Conservation (phyloP, 2,329 filamentous ascomycete species). For the Polytolypa hystricis region DNA sequence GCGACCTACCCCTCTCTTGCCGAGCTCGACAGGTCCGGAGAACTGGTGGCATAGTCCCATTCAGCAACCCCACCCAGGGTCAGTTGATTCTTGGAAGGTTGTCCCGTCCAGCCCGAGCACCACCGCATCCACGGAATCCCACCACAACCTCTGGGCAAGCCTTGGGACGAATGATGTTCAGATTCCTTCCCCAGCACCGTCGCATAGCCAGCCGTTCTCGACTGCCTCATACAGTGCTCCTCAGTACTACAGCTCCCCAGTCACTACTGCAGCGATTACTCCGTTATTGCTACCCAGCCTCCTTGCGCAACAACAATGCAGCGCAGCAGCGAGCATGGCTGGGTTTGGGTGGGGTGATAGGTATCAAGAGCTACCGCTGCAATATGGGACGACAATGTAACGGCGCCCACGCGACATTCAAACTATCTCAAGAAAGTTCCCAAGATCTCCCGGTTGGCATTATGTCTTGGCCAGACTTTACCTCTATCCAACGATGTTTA, state of each 20-base stretch:
- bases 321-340: constrained; percentile 62
- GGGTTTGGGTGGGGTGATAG: constrained; percentile 72
- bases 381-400: constrained; percentile 70
- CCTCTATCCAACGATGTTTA: constrained; percentile 13
- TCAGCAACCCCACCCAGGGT: constrained; percentile 53
- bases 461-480: too few relatives aligned
- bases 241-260: constrained; percentile 68
- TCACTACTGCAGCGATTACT: constrained; percentile 62
- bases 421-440: too few relatives aligned
- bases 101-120: constrained; percentile 77
- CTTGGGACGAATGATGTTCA: constrained; percentile 60
- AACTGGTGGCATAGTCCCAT: constrained; percentile 73
- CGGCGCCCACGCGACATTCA: constrained; percentile 31
- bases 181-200: constrained; percentile 66
- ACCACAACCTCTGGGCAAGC: constrained; percentile 65
- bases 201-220: constrained; percentile 68
- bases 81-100: constrained; percentile 81
- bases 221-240: constrained; percentile 50
- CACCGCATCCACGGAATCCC: constrained; percentile 61
- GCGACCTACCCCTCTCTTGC: constrained; percentile 72
- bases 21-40: constrained; percentile 63
- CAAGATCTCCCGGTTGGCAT: too few relatives aligned
- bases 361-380: constrained; percentile 67
- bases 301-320: constrained; percentile 71
- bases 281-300: constrained; percentile 75